Conservation (phyloP, 2,329 filamentous ascomycete species). For the Cladosporium sp. region DNA sequence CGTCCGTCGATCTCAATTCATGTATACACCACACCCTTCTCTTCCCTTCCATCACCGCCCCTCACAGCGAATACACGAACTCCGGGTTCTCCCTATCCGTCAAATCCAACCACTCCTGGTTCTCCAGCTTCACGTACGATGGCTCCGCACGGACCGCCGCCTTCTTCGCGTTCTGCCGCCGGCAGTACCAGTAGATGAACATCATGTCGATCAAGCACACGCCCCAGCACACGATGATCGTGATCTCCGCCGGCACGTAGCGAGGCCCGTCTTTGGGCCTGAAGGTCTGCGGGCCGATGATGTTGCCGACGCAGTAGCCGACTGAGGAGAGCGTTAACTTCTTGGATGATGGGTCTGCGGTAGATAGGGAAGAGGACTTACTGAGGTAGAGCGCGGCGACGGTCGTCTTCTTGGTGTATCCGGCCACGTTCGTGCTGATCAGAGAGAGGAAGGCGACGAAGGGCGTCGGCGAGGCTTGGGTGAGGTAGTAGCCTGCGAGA, state of each 20-base stretch:
- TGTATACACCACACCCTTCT: background rate
- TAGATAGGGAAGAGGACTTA: background rate
- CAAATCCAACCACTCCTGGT: slow-evolving; percentile 60
- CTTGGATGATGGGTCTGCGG: too few relatives aligned
- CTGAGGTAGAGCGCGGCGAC: slow-evolving; percentile 48
- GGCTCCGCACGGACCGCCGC: slow-evolving; percentile 45
- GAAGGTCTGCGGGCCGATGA: slow-evolving; percentile 55
- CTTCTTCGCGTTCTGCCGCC: slow-evolving; percentile 55
- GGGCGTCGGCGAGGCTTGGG: slow-evolving; percentile 52
- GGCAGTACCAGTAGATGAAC: slow-evolving; percentile 60
- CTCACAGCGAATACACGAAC: slow-evolving; percentile 47
- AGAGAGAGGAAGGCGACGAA: slow-evolving; percentile 60
- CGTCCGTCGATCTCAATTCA: background rate
- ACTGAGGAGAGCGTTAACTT: background rate
- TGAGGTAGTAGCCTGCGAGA: slow-evolving; percentile 59
- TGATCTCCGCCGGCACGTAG: slow-evolving; percentile 59
- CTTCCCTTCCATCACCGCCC: too few relatives aligned
- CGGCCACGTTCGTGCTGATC: slow-evolving; percentile 56
- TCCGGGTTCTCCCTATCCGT: slow-evolving; percentile 59
- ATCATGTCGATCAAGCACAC: slow-evolving; percentile 48
- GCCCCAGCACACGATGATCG: slow-evolving; percentile 54
- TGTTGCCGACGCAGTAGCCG: slow-evolving; percentile 45
- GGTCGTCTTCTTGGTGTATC: slow-evolving; percentile 55
- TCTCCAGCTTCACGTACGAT: slow-evolving; percentile 56
- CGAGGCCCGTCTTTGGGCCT: slow-evolving; percentile 49